A percentile compares a stretch with the other conserved stretches of the same genome.
These are phyloP conservation scores for Jatropha curcas DNA, from an alignment of 345 rosid genomes.

Conservation along the genomic window DNA sequence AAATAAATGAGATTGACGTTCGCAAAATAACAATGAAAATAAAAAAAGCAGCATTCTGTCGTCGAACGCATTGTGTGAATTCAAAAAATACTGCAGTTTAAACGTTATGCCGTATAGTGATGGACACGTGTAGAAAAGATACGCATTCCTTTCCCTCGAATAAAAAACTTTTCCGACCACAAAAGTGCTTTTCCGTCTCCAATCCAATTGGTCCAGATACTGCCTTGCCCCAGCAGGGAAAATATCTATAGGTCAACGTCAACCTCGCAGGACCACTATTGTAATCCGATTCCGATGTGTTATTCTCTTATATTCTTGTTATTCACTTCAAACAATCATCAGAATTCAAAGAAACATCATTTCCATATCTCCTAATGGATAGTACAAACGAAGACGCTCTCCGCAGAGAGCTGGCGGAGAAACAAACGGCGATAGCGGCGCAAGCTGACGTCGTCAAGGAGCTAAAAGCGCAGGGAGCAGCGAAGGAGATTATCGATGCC, in stretches of 20 bases:
- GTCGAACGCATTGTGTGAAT: too few species aligned
- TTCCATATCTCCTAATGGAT: conserved; percentile 36
- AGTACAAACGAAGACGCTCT: conserved; percentile 55
- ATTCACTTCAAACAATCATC: background rate
- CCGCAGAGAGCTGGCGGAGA: conserved; percentile 52
- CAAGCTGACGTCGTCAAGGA: conserved; percentile 67
- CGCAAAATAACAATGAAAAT: too few species aligned
- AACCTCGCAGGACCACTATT: conserved; percentile 3
- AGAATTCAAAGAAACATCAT: background rate
- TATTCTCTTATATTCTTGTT: background rate
- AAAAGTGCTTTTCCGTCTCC: too few species aligned
- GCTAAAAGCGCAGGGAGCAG: conserved; percentile 52
- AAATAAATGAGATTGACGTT: too few species aligned
- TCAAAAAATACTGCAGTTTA: too few species aligned
- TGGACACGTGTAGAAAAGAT: too few species aligned
- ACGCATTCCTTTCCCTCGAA: too few species aligned
- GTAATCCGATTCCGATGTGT: too few species aligned
- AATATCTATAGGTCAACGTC: background rate
- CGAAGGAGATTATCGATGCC: background rate
- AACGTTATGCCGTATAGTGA: too few species aligned
- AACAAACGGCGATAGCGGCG: conserved; percentile 58
- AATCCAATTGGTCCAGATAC: too few species aligned
- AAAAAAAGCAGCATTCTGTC: too few species aligned
- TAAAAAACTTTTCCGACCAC: too few species aligned
- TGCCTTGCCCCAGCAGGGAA: background rate